Base-by-base conservation (phyloP, 306 rosid genomes). In the Crataegus laevigata region DNA sequence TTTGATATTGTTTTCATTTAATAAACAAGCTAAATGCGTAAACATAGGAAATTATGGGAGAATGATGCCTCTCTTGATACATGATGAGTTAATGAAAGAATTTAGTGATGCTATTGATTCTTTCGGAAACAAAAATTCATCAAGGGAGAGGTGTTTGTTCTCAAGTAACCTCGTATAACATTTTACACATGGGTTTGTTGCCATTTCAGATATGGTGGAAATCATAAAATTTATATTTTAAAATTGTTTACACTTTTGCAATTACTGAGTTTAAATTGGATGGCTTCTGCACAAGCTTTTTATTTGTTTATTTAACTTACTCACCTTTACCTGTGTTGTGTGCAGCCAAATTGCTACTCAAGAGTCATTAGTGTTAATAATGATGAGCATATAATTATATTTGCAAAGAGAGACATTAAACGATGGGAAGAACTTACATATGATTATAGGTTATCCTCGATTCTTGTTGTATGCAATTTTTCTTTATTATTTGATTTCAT, bases 321-420 rank as follows among this genome's bases (percentile, higher is more conserved):
- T 77, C 59, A 72, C 75, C 36, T 76, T 42, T 73, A 11, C 17
- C 6, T 68, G 81, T 82, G 70, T 82, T 66, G 14, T 34, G 24
- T 85, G 93, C 93, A 94, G 99, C 99, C 99, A 68, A 94, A 94
- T 85, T 94, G 99, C 92, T 94, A 94, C 80, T 94, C 99, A 72
- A 88, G 99, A 85, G 99, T 92, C 69, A 85, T 94, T 30, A 94
- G 90, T 76, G 92, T 92, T 28, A 88, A 89, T 17, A 94, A 91
- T 3, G 99, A 94, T 57, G 99, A 94, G 66, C 99, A 94, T 82
- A 94, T 94, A 68, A 92, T 94, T 82, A 94, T 94, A 82, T 94
- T 88, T 78, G 99, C 99, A 14, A 94, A 92, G 90, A 84, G 99
- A 85, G 97, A 94, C 86, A 92, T 94, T 59, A 92, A 90, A 80